Base-by-base conservation (phyloP, 148 eudicot species). In the Rhododendron mucronatum region DNA sequence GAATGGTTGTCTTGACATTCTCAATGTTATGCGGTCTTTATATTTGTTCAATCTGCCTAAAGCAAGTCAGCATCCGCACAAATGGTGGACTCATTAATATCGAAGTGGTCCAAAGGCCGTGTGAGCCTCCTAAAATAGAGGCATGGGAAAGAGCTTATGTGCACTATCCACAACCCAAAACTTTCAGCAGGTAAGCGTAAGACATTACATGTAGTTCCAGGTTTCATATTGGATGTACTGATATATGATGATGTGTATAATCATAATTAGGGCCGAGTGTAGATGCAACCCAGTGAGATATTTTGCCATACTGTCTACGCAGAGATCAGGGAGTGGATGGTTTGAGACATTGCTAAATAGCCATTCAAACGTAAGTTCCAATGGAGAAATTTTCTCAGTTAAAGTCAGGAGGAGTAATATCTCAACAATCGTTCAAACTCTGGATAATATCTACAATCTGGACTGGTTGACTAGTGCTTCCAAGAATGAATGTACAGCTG, bases 241-340 rank as follows among this genome's bases (percentile, higher is more conserved):
- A 86, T 37, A 7, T 47, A 1, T 77, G 81, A 39, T 48, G 83
- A 67, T 83, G 65, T 82, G 61, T 30, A 21, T 85, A 57, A 67
- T 75, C 48, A 21, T 86, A 57, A 67, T 69, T 84, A 94, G 98
- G 94, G 94, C 88, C 14, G 98, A 93, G 83, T 96, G 98, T 88
- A 92, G 90, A 10, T 94, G 98, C 93, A 88, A 92, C 89, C 98
- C 98, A 65, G 98, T 96, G 51, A 92, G 98, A 80, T 90, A 83
- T 76, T 96, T 94, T 88, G 98, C 94, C 81, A 96, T 96, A 59
- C 41, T 95, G 85, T 96, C 99, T 16, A 93, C 93, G 14, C 99
- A 96, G 87, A 94, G 99, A 87, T 96, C 99, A 2, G 98, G 98
- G 28, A 96, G 98, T 88, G 98, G 98, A 83, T 96, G 98, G 98